Percentiles rank a stretch among this genome's conserved stretches.
Conservation (phyloP, 139 green algal genomes). For the Pseudopediastrum boryanum region DNA sequence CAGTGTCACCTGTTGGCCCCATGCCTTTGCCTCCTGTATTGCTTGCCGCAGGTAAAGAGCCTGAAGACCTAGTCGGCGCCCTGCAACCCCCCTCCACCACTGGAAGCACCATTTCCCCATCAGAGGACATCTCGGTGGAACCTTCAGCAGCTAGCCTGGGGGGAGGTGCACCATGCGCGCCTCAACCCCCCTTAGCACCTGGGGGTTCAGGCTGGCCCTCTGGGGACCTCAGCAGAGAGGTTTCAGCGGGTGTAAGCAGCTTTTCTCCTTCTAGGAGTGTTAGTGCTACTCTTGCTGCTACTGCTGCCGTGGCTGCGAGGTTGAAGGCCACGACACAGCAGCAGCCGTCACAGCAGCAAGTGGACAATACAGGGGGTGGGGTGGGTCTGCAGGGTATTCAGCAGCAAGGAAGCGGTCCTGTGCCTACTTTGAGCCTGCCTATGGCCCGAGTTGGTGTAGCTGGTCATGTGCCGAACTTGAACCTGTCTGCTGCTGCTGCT, state of each 20-base stretch:
- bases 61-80: slow-evolving; percentile 15
- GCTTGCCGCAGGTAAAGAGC: slow-evolving; percentile 26
- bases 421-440: too few species aligned
- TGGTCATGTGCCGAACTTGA: too few species aligned
- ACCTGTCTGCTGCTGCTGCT: too few species aligned
- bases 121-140: slow-evolving; percentile 17
- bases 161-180: background rate
- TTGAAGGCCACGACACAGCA: background rate
- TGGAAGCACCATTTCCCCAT: background rate
- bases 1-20: background rate
- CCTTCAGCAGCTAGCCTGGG: slow-evolving; percentile 10
- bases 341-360: too few species aligned
- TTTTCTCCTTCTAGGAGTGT: background rate
- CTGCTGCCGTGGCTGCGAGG: background rate
- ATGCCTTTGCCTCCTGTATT: background rate
- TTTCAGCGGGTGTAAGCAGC: background rate
- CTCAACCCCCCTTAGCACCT: background rate
- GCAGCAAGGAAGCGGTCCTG: too few species aligned
- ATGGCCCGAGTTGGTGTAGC: too few species aligned
- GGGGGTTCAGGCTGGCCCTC: background rate
- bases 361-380: too few species aligned
- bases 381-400: too few species aligned
- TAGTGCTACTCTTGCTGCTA: background rate
- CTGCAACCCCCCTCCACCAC: background rate
- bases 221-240: background rate